phyloP scores from a whole-genome alignment of 2,329 filamentous ascomycete genomes.

The Colletotrichum sp. region DNA sequence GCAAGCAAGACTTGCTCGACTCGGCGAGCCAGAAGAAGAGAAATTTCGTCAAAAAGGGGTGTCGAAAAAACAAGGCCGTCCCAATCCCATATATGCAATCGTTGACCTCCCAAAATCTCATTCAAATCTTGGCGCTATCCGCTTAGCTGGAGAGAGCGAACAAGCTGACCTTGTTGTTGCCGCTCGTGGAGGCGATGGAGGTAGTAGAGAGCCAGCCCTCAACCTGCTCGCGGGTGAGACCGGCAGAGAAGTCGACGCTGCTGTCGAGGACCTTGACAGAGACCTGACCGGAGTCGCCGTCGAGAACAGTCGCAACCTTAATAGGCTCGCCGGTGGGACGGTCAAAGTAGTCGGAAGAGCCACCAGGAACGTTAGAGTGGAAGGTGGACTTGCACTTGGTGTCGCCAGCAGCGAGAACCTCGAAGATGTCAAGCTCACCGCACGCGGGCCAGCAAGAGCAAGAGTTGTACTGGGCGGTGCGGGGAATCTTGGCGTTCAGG shows the following conservation, averaged over 20 bases:
- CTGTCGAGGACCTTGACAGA: conserved; percentile 60
- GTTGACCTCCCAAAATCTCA: not conserved
- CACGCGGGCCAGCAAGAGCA: conserved; percentile 80
- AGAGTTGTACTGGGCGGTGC: conserved; percentile 70
- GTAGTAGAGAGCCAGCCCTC: conserved; percentile 32
- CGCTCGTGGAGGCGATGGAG: not conserved
- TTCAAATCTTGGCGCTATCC: not conserved
- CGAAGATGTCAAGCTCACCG: conserved; percentile 79
- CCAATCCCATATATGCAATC: conserved; percentile 4
- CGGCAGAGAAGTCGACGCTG: conserved; percentile 42
- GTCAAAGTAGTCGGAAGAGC: conserved; percentile 74
- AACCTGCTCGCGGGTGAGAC: conserved; percentile 43
- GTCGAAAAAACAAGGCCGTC: not conserved
- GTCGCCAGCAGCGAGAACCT: conserved; percentile 71
- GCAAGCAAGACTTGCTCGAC: not conserved
- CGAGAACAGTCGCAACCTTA: conserved; percentile 70
- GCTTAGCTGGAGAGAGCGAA: conserved; percentile 18
- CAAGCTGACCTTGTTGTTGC: conserved; percentile 17
- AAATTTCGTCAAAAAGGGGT: not conserved
- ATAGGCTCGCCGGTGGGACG: conserved; percentile 65
- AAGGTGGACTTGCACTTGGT: conserved; percentile 73
- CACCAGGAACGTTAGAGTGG: conserved; percentile 67
- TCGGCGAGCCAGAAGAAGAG: not conserved
- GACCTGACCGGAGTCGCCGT: conserved; percentile 53
- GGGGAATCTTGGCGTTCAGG: conserved; percentile 75